Base-by-base conservation (phyloP, 208 protist genomes). In the Wallacemonas sp. region DNA sequence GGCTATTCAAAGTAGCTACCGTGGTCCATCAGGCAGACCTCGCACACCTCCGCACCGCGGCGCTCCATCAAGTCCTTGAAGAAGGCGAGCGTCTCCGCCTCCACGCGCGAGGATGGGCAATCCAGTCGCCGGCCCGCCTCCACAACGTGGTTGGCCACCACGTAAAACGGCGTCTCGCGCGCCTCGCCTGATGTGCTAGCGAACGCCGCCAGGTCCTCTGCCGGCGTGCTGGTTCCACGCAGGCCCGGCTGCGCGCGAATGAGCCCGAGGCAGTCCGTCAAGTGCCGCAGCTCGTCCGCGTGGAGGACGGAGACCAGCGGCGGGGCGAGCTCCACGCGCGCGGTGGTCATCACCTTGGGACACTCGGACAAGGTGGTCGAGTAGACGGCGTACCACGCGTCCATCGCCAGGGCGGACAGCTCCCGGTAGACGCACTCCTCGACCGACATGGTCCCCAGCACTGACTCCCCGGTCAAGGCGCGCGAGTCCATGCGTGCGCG, bases 341-440 rank as follows among this genome's bases (percentile, higher is more conserved):
- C 65, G n/a, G 80, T 91, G 57, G 84, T 76, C 81, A 89, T 92
- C 33, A 70, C 39, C 23, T 61, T 62, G 31, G 89, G 84, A 33
- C 80, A 42, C 29, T 87, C 74, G 29, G 89, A 77, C 26, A 95
- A 73, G 25, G 70, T 83, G 23, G 86, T 85, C 36, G 86, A 92
- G 78, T 95, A 95, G 2, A 87, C 81, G 20, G 63, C 81, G 70
- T 95, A 92, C 86, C 89, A 95, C 66, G 86, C 81, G 52, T 95
- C 89, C 75, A 95, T 87, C 20, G 89, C 86, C 57, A 92, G 70
- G 0, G 86, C 86, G 14, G 76, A 68, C 16, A 95, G 80, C 73
- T 93, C 89, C 38, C 72, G 76, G 46, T 77, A 63, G 39, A 91
- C 84, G 32, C 76, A 61, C 16, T 78, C 68, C 26, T 72, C 42